A percentile compares a stretch with the other conserved stretches of the same genome.
Conservation (phyloP, 2,329 filamentous ascomycete genomes). For the Fusarium concolor region DNA sequence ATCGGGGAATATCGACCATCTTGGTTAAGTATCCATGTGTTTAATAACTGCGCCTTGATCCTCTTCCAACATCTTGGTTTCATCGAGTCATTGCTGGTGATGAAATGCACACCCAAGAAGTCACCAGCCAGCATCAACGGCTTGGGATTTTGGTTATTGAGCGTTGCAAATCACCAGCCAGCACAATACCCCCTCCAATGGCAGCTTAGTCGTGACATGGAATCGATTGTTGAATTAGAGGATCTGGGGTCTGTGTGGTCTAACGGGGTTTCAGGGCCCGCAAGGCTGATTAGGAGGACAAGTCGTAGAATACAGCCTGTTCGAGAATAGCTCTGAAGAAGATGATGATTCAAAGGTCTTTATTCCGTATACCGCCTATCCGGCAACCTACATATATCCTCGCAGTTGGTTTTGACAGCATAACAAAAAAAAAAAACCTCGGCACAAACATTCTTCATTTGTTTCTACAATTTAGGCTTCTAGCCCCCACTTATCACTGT, state of each 20-base stretch:
- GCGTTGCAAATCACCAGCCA: not conserved
- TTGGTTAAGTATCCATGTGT: constrained; percentile 12
- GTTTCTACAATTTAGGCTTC: not conserved
- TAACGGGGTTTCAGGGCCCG: constrained; percentile 2
- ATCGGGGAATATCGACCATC: constrained; percentile 6
- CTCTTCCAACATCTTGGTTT: constrained; percentile 17
- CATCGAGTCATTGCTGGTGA: not conserved
- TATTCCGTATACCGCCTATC: not conserved
- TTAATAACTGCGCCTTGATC: constrained; percentile 18
- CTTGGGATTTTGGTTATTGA: not conserved
- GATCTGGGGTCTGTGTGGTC: constrained; percentile 12
- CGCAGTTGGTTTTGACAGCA: too few relatives aligned
- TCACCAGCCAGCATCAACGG: not conserved
- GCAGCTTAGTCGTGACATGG: constrained; percentile 21
- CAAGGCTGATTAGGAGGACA: constrained; percentile 20
- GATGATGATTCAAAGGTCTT: not conserved
- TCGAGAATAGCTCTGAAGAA: not conserved
- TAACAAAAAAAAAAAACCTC: too few relatives aligned
- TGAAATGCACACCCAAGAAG: not conserved
- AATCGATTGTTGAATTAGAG: not conserved
- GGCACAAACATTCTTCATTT: too few relatives aligned
- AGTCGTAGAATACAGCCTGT: constrained; percentile 26
- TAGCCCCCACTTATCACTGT: not conserved
- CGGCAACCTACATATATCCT: not conserved
- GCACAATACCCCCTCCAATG: constrained; percentile 16